These are phyloP conservation scores for Sarcodon aspratus DNA, from an alignment of 768 basidiomycete genomes.

Conservation along the genomic window DNA sequence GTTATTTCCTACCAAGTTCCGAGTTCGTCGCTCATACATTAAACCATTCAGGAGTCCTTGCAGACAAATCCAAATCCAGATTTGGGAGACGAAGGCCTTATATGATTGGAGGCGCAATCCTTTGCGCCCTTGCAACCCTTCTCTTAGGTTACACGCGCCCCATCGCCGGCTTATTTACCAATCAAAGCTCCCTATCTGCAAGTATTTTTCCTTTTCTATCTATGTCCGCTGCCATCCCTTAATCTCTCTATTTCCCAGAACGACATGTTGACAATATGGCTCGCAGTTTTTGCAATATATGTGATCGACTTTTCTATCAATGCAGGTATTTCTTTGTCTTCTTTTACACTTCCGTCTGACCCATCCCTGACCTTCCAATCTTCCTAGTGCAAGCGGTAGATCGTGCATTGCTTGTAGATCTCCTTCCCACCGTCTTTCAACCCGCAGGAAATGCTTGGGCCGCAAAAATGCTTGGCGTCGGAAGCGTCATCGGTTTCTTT, in stretches of 20 bases:
- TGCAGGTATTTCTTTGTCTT: slow-evolving; percentile 24
- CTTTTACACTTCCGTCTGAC: slow-evolving; percentile 16
- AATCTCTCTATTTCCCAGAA: slow-evolving; percentile 29
- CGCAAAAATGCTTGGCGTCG: slow-evolving; percentile 81
- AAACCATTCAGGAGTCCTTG: slow-evolving; percentile 38
- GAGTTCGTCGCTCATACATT: background rate
- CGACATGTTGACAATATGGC: slow-evolving; percentile 53
- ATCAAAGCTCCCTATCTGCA: slow-evolving; percentile 21
- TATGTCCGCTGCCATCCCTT: slow-evolving; percentile 14
- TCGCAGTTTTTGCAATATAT: slow-evolving; percentile 67
- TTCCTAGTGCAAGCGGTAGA: slow-evolving; percentile 74
- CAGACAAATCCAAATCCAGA: slow-evolving; percentile 74
- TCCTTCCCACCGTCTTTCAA: slow-evolving; percentile 61
- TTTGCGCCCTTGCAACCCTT: slow-evolving; percentile 66
- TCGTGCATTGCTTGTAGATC: slow-evolving; percentile 85
- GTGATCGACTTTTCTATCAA: slow-evolving; percentile 58
- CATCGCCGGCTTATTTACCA: slow-evolving; percentile 40
- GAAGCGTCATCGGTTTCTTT: slow-evolving; percentile 81
- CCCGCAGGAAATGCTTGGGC: slow-evolving; percentile 92
- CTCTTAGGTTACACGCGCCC: slow-evolving; percentile 74
- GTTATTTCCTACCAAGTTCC: background rate
- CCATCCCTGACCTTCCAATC: slow-evolving; percentile 27
- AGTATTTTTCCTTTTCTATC: slow-evolving; percentile 4
- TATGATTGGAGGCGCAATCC: slow-evolving; percentile 58
- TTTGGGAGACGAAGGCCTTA: slow-evolving; percentile 83